Base-by-base conservation (phyloP, 495 filamentous ascomycete species). In the Cladorrhinum samala region DNA sequence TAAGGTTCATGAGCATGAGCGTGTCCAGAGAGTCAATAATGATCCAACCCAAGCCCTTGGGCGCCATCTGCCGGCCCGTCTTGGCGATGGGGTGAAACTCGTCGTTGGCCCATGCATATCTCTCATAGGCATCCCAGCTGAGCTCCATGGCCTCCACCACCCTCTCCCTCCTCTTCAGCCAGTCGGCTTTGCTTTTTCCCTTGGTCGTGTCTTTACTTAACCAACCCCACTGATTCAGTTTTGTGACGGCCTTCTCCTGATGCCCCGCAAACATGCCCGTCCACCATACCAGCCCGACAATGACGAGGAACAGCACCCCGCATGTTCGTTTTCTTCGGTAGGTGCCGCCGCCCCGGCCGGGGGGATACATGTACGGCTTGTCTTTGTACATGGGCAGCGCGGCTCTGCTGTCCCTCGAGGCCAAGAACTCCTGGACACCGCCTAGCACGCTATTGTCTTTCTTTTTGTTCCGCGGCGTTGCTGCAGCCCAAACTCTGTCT, bases 1-100 rank as follows among this genome's bases (percentile, higher is more conserved):
- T 96, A 42, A 95, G 74, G 62, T 99, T 99, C 93, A 99, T 99
- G 49, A 99, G 72, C 74, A 99, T 97, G 77, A 97, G 73, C 14
- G 93, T 97, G 67, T 99, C 93, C 42, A 99, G 73, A 42, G 91
- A 83, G 71, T 99, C 94, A 25, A 99, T 86, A 46, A 99, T 96
- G 54, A 96, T 96, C 94, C 94, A 99, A 6, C 93, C 93, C 68
- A 99, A 72, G 21, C 88, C 88, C 50, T 84, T 79, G 2, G 84
- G 78, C 9, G 86, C 80, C 89, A 96, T 96, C 50, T 95, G 82
- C 33, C 71, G 71, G 46, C 88, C 87, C n/a, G 68, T 82, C 67
- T 91, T 93, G 1, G 86, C 82, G 36, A 91, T 61, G 14, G 93
- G 94, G 55, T 86, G 80, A 62, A 87, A 99, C 63, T 88, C 81